Conservation (phyloP, 306 rosid genomes). For the Parietaria judaica region DNA sequence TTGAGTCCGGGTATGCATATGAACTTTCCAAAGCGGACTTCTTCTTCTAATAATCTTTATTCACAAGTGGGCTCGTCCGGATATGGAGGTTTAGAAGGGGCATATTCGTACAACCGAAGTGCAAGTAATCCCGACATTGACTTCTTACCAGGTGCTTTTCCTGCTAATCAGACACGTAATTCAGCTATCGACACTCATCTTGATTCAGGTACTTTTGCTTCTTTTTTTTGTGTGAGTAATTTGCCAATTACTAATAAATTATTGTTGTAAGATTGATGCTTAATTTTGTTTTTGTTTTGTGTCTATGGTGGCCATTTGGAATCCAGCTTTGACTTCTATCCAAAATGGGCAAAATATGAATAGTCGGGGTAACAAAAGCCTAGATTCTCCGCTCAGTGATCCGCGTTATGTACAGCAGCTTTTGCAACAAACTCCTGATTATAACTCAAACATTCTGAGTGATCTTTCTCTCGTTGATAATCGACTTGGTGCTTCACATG, state of each 20-base stretch:
- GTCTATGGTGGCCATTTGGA: background rate
- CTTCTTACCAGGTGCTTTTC: slow-evolving; percentile 38
- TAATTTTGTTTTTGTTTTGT: slow-evolving; percentile 7
- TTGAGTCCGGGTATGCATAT: slow-evolving; percentile 35
- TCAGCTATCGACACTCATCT: slow-evolving; percentile 33
- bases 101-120: slow-evolving; percentile 25
- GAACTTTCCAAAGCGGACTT: slow-evolving; percentile 56
- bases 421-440: slow-evolving; percentile 57
- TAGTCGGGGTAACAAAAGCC: slow-evolving; percentile 34
- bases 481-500: slow-evolving; percentile 43
- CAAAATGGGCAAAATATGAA: slow-evolving; percentile 40
- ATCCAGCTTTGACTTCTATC: slow-evolving; percentile 32
- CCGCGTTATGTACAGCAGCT: slow-evolving; percentile 35
- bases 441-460: slow-evolving; percentile 39
- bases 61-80: slow-evolving; percentile 49
- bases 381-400: slow-evolving; percentile 40
- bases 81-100: slow-evolving; percentile 30
- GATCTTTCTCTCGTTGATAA: slow-evolving; percentile 48
- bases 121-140: slow-evolving; percentile 33
- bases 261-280: slow-evolving; percentile 12
- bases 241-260: background rate
- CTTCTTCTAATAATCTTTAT: slow-evolving; percentile 64
- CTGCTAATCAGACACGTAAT: slow-evolving; percentile 39
- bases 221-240: slow-evolving; percentile 2
- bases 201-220: slow-evolving; percentile 38